Percentiles rank a stretch among this genome's conserved stretches.
These are phyloP conservation scores for Pichia inconspicua DNA, from an alignment of 1,139 yeast genomes.

Conservation along the genomic window DNA sequence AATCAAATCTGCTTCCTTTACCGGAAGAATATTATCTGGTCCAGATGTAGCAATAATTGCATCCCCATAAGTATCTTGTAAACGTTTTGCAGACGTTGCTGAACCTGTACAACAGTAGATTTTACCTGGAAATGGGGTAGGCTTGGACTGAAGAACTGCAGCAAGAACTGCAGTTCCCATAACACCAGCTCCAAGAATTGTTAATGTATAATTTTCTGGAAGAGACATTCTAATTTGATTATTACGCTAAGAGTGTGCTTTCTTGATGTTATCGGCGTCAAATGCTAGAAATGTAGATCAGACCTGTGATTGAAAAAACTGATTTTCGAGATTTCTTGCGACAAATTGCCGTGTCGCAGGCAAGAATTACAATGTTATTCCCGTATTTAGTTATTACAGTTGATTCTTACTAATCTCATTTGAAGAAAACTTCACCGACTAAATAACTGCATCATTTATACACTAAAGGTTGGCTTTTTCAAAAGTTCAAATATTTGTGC, in stretches of 20 bases:
- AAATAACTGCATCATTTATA: too few species aligned
- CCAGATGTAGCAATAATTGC: slow-evolving; percentile 51
- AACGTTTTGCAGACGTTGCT: slow-evolving; percentile 40
- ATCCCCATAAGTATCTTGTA: slow-evolving; percentile 35
- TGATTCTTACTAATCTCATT: too few species aligned
- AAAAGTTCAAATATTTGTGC: too few species aligned
- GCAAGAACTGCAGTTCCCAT: slow-evolving; percentile 95
- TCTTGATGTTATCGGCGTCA: too few species aligned
- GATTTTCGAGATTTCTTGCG: too few species aligned
- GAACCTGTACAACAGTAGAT: slow-evolving; percentile 72
- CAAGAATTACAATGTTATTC: too few species aligned
- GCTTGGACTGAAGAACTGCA: slow-evolving; percentile 51
- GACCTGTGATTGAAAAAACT: too few species aligned
- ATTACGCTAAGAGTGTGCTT: neutral
- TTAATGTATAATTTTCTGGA: slow-evolving; percentile 31
- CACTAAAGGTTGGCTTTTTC: too few species aligned
- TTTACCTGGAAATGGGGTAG: slow-evolving; percentile 56
- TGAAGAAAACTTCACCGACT: too few species aligned
- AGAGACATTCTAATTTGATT: slow-evolving; percentile 4
- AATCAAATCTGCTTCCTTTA: slow-evolving; percentile 57
- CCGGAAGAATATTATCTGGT: slow-evolving; percentile 48
- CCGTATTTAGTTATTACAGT: too few species aligned
- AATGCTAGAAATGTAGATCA: too few species aligned
- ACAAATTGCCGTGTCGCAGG: too few species aligned
- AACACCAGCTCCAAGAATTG: slow-evolving; percentile 88